Evolutionary conservation across 805 yeast species (phyloP).

Genomic region (Sugiyamaella chiloensis): DNA sequence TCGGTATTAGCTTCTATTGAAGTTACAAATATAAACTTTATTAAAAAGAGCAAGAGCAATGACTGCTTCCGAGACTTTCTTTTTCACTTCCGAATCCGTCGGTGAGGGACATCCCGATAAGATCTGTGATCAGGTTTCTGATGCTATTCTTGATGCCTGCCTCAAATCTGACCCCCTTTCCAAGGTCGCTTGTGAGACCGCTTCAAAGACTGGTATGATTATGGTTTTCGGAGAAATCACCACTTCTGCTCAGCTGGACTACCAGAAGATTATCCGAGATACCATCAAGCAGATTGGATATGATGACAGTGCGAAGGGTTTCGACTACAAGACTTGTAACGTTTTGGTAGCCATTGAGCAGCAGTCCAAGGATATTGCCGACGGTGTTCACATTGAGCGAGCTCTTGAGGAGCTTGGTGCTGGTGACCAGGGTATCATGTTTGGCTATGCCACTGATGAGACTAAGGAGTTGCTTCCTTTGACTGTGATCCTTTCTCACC

Average conservation of each 20-base stretch:
- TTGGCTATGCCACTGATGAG: constrained; percentile 99
- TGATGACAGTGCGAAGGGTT: constrained; percentile 93
- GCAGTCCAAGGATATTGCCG: constrained; percentile 99
- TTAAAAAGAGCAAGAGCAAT: constrained; percentile 16
- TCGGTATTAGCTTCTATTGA: background rate
- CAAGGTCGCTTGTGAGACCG: constrained; percentile 99
- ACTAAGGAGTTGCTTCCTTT: constrained; percentile 96
- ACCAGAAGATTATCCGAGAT: constrained; percentile 96
- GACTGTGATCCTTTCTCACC: constrained; percentile 91
- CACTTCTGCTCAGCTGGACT: constrained; percentile 92
- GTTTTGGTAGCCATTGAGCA: constrained; percentile 98
- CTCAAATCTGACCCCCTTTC: constrained; percentile 92
- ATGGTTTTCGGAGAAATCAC: constrained; percentile 99
- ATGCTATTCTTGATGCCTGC: constrained; percentile 98
- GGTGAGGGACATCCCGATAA: constrained; percentile 61
- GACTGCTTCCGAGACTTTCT: constrained; percentile 43
- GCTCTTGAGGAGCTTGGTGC: constrained; percentile 98
- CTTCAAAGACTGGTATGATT: constrained; percentile 98
- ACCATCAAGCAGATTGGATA: constrained; percentile 98
- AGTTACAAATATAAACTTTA: background rate
- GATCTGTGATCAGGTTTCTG: constrained; percentile 95
- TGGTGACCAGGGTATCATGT: constrained; percentile 99
- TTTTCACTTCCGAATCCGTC: constrained; percentile 66
- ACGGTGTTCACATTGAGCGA: constrained; percentile 95
- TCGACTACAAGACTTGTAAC: constrained; percentile 99